Evolutionary conservation across 2,329 filamentous ascomycete genomes (phyloP), one percentile per base, ranked within the genome.

Genomic region (Penicillium sp.): DNA sequence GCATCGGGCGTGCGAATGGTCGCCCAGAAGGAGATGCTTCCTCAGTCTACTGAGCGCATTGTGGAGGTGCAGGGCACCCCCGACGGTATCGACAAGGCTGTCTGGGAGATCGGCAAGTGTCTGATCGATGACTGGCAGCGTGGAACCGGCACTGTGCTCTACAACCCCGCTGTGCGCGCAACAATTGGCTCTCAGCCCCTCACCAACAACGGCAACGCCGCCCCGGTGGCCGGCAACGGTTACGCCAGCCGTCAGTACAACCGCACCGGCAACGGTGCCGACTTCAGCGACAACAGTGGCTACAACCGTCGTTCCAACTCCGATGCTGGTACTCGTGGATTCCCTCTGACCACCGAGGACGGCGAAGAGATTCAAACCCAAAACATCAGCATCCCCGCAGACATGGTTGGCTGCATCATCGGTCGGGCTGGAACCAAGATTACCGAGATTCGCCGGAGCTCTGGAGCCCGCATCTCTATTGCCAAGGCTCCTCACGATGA

Each of bases 361-460:
- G 95, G 95, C 62, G 95, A 98, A 75, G 93, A 97, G 77, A 90
- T 98, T 60, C 93, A 97, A 77, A 99, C 95, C 1, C 95, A 99
- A 74, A 99, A 99, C 80, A 99, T 99, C 79, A 97, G 92, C 82
- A 99, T 99, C 70, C 95, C 95, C 26, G 93, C 95, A 48, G 95
- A 99, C 81, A 99, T 99, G 95, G 95, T 99, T 75, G 95, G 95
- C 67, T 99, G 95, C 80, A 99, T 99, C 80, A 99, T 99, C 74
- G 95, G 95, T 65, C 90, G 93, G 64, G 92, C 85, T 54, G 95
- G 95, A 64, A 93, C 86, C 82, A 99, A 99, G 85, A 99, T 99
- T 73, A 97, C 92, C 76, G 95, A 99, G 80, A 99, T 99, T 69
- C 90, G 95, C 77, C 96, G 96, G 83, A 93, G 89, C 61, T 99